Evolutionary conservation across 225 moss, liverwort and hornwort genomes (phyloP), one percentile per base, ranked within the genome.

Genomic region (Pleurozium schreberi): DNA sequence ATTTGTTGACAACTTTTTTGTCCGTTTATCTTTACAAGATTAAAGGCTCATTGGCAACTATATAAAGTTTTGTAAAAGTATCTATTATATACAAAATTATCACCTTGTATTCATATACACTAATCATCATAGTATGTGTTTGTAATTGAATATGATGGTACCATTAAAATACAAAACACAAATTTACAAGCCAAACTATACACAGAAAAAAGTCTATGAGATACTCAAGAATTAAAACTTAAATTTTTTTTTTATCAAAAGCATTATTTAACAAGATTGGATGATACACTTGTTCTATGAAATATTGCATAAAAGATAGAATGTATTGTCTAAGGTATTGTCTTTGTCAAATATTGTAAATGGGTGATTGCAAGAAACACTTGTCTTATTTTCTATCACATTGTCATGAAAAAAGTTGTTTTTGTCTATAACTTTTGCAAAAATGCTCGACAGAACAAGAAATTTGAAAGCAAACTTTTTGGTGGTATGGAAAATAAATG

Each of bases 271-370:
- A 50, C 3, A 34, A 75, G 12, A 50, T 34, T 50, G 21, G 1
- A 49, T n/a, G n/a, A 75, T 75, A n/a, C n/a, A n/a, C 12, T 74
- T 33, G 1, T 75, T 31, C 11, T 19, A 31, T 75, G 3, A 9
- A 19, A 0, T 75, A 49, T 43, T 8, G 17, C 0, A 31, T 31
- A 49, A 49, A 74, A 18, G 5, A 4, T 1, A 19, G 0, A 11
- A 33, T 49, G 12, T 49, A 49, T 12, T 33, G 8, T 18, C 7
- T 31, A 11, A 33, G 31, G 12, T 49, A 49, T 12, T 33, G 8
- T 18, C 7, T 31, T 49, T 19, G 6, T 75, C 33, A 49, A 33
- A 49, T 33, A 33, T 20, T 75, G 4, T 1, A 49, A 75, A 31
- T 33, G n/a, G n/a, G n/a, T n/a, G n/a, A n/a, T n/a, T n/a, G n/a